A percentile compares a stretch with the other conserved stretches of the same genome.
Conservation (phyloP, 306 rosid genomes). For the Castanopsis chinensis region DNA sequence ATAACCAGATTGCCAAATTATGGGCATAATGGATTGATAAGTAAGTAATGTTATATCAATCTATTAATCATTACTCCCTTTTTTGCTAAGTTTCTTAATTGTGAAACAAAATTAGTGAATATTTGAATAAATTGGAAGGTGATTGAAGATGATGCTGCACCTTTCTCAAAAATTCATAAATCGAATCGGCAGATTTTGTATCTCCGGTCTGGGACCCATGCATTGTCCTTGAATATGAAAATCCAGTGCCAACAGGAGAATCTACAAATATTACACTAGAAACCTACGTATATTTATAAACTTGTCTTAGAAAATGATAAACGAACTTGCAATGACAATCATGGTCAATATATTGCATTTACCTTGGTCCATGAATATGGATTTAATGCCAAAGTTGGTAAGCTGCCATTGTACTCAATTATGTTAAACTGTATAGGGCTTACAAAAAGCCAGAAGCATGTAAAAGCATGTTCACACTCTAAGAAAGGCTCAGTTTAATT, state of each 20-base stretch:
- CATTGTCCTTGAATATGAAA: conserved; percentile 27
- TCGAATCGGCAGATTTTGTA: not conserved
- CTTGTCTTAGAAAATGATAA: not conserved
- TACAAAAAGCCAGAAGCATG: not conserved
- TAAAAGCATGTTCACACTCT: not conserved
- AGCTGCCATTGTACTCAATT: conserved; percentile 34
- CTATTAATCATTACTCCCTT: not conserved
- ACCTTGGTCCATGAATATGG: conserved; percentile 40
- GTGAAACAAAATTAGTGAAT: not conserved
- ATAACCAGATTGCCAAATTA: not conserved
- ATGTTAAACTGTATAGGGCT: conserved; percentile 32
- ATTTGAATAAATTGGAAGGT: not conserved
- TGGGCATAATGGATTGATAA: too few relatives aligned
- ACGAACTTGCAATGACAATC: not conserved
- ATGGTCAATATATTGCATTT: not conserved
- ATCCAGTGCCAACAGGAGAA: conserved; percentile 34
- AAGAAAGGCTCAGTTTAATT: too few relatives aligned
- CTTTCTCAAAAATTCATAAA: conserved; percentile 20
- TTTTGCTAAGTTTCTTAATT: not conserved
- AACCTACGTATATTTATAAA: conserved; percentile 4
- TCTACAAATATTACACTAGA: conserved; percentile 31
- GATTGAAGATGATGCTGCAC: not conserved
- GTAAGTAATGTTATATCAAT: not conserved
- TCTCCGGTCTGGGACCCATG: conserved; percentile 4
- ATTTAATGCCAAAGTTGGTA: conserved; percentile 21